These are phyloP conservation scores for Sugiyamaella novakii DNA, from an alignment of 1,139 yeast genomes.

Conservation along the genomic window DNA sequence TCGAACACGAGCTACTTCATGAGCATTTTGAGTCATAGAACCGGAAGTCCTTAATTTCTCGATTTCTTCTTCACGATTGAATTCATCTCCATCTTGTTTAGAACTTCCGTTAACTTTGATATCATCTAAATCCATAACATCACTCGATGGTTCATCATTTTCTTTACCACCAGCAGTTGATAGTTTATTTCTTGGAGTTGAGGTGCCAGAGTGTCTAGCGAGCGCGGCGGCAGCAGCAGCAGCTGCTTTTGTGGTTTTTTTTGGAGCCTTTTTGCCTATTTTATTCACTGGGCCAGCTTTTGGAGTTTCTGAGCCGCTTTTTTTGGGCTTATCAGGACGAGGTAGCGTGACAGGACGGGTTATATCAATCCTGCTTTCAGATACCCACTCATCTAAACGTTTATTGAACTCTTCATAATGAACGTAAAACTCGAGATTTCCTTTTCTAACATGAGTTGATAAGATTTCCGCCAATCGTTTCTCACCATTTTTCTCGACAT, in stretches of 20 bases:
- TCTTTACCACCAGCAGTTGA: slow-evolving; percentile 23
- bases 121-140: slow-evolving; percentile 73
- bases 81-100: slow-evolving; percentile 53
- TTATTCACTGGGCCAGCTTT: slow-evolving; percentile 39
- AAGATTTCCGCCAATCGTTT: slow-evolving; percentile 81
- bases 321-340: slow-evolving; percentile 50
- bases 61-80: slow-evolving; percentile 86
- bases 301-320: slow-evolving; percentile 32
- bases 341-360: slow-evolving; percentile 71
- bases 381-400: slow-evolving; percentile 93
- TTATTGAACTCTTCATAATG: slow-evolving; percentile 94
- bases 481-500: slow-evolving; percentile 78
- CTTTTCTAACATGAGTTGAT: slow-evolving; percentile 73
- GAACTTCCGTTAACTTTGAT: slow-evolving; percentile 76
- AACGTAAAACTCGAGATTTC: slow-evolving; percentile 80
- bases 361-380: slow-evolving; percentile 68
- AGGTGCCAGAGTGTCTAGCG: slow-evolving; percentile 6
- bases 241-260: slow-evolving; percentile 37
- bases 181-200: slow-evolving; percentile 14
- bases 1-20: slow-evolving; percentile 89
- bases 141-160: slow-evolving; percentile 33
- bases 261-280: slow-evolving; percentile 49
- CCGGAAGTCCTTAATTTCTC: slow-evolving; percentile 91
- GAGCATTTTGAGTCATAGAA: slow-evolving; percentile 88
- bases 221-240: slow-evolving; percentile 17